Evolutionary conservation across 768 basidiomycete species (phyloP), one percentile per base, ranked within the genome.

Genomic region (Suillus americanus): DNA sequence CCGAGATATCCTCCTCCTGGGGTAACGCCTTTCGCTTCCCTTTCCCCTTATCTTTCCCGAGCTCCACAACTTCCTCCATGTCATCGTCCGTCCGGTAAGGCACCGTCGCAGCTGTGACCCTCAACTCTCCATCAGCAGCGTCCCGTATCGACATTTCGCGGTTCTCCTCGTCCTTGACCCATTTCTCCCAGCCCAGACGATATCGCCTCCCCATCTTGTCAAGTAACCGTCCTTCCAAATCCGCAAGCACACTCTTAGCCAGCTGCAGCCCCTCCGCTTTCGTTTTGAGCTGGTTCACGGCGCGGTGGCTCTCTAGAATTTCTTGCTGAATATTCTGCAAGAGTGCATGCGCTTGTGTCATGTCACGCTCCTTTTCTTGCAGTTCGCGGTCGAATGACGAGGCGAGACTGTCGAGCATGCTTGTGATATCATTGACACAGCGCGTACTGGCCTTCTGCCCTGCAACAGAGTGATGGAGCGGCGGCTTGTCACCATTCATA

Each of bases 331-430:
- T 95, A 71, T 92, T 94, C 51, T 82, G 82, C 43, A 97, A 83
- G 43, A 97, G 80, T 0, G 93, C 90, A 69, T 92, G 91, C 1
- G 96, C 96, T 71, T 98, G 97, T 5, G 85, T 86, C 70, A 91
- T 89, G 71, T 97, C 95, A 45, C 95, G 87, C 72, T 98, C 95
- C 73, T 96, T 95, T 64, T 94, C 92, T 65, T 87, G 85, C 16
- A 98, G 81, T 77, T 99, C 97, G 68, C 90, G 88, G 71, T 99
- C 97, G 72, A 95, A 98, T 0, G 92, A 90, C 8, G 88, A 80
- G 0, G 96, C 97, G 23, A 99, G 83, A 70, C 88, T 89, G 67
- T 95, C 93, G 68, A 99, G 82, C 85, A 98, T 89, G 59, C 82
- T 82, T 12, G 94, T 85, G 74, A 96, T 89, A 68, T 97, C 94